phyloP scores from a whole-genome alignment of 371 early-diverging fungal genomes.

The Mucor lusitanicus region DNA sequence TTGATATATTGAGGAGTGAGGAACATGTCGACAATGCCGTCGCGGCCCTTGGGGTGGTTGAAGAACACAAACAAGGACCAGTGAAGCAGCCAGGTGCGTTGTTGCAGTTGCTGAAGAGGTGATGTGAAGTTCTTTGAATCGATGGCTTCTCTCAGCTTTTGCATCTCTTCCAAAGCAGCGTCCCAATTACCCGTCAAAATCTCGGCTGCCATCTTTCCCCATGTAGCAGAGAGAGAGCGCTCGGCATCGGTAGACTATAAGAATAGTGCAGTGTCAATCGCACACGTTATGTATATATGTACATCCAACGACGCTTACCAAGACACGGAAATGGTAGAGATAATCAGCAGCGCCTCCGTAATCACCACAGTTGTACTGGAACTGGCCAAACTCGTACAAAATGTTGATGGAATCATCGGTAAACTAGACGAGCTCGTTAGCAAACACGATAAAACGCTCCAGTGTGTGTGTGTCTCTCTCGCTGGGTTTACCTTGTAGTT shows the following conservation, averaged over 20 bases:
- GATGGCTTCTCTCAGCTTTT: slow-evolving; percentile 82
- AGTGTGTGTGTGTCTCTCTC: too few relatives aligned
- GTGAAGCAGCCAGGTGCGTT: slow-evolving; percentile 92
- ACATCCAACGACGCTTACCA: too few relatives aligned
- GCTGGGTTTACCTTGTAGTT: slow-evolving; percentile 63
- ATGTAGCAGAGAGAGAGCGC: slow-evolving; percentile 80
- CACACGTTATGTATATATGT: too few relatives aligned
- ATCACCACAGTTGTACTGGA: slow-evolving; percentile 91
- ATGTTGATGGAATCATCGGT: slow-evolving; percentile 81
- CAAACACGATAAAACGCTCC: not conserved
- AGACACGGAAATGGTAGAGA: slow-evolving; percentile 90
- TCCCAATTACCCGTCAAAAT: slow-evolving; percentile 94
- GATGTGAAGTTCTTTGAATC: slow-evolving; percentile 75
- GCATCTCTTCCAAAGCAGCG: slow-evolving; percentile 85
- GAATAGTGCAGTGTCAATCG: not conserved
- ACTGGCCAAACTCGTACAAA: slow-evolving; percentile 85
- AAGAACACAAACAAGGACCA: slow-evolving; percentile 97
- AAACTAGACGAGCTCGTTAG: slow-evolving; percentile 50
- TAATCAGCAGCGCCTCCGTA: slow-evolving; percentile 91
- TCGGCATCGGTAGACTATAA: slow-evolving; percentile 81
- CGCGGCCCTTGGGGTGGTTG: slow-evolving; percentile 94
- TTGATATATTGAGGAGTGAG: slow-evolving; percentile 91
- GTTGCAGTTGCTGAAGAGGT: slow-evolving; percentile 87
- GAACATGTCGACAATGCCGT: slow-evolving; percentile 90
- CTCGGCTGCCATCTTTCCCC: slow-evolving; percentile 97